Conservation (phyloP, 2,329 filamentous ascomycete genomes). For the Colletotrichum sp. region DNA sequence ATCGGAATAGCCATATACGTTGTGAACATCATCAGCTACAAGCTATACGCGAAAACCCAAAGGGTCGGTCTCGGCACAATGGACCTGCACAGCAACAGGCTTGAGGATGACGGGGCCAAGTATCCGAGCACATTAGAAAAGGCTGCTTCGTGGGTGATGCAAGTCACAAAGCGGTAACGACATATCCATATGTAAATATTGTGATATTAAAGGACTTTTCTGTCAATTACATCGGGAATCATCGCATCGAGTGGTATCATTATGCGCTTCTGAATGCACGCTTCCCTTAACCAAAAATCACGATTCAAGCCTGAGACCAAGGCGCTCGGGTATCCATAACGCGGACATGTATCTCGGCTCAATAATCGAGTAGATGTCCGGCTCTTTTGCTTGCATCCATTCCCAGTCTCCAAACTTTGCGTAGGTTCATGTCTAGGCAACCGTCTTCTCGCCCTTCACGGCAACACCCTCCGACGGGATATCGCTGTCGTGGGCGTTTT, state of each 20-base stretch:
- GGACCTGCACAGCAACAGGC: slow-evolving; percentile 53
- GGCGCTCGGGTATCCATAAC: background rate
- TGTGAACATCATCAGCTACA: slow-evolving; percentile 71
- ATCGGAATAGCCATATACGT: slow-evolving; percentile 80
- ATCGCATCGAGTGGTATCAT: background rate
- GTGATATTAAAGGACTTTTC: background rate
- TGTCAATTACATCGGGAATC: background rate
- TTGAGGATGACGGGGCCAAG: background rate
- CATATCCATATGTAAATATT: background rate
- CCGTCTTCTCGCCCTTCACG: background rate
- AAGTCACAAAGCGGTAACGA: background rate
- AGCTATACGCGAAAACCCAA: slow-evolving; percentile 57
- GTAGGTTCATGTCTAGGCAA: background rate
- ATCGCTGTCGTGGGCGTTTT: background rate
- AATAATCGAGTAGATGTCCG: background rate
- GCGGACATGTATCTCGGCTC: background rate
- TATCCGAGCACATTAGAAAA: background rate
- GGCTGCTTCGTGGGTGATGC: background rate
- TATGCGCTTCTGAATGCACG: background rate
- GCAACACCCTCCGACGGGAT: background rate
- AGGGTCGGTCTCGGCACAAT: slow-evolving; percentile 54
- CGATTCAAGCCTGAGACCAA: background rate
- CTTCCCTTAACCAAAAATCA: background rate
- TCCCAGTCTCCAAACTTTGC: too few relatives aligned
- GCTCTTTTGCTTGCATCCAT: background rate